A percentile compares a stretch with the other conserved stretches of the same genome.
These are phyloP conservation scores for Clavispora santaluciae DNA, from an alignment of 805 yeast genomes.

Conservation along the genomic window DNA sequence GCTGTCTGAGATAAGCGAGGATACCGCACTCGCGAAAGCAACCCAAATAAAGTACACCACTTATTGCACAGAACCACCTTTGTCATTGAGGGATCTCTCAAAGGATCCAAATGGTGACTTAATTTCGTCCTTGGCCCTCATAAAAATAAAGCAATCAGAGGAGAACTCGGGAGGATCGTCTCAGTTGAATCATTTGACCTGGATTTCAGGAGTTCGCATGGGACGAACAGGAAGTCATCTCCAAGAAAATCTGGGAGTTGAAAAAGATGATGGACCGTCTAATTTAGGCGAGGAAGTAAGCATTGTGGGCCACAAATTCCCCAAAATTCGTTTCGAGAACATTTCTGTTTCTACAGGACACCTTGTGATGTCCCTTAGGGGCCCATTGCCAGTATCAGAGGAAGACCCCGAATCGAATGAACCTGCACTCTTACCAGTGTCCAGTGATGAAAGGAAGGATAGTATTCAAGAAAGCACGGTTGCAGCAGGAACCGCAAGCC, in stretches of 20 bases:
- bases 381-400: conserved; percentile 33
- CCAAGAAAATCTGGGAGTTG: conserved; percentile 5
- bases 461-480: background rate
- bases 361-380: conserved; percentile 70
- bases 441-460: background rate
- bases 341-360: conserved; percentile 86
- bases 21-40: background rate
- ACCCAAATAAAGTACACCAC: conserved; percentile 23
- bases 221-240: conserved; percentile 43
- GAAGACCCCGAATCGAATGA: background rate
- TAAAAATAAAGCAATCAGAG: conserved; percentile 34
- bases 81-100: conserved; percentile 27
- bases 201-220: conserved; percentile 91
- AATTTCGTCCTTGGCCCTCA: conserved; percentile 34
- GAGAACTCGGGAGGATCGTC: conserved; percentile 31
- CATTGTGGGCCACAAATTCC: conserved; percentile 81
- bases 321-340: conserved; percentile 78
- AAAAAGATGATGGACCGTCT: conserved; percentile 37
- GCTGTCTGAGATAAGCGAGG: conserved; percentile 6
- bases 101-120: conserved; percentile 30
- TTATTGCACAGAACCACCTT: conserved; percentile 34
- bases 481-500: background rate
- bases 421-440: background rate
- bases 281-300: conserved; percentile 92
- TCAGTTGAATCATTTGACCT: conserved; percentile 66